phyloP scores from a whole-genome alignment of 179 eudicot species.

The Spinacia oleracea region DNA sequence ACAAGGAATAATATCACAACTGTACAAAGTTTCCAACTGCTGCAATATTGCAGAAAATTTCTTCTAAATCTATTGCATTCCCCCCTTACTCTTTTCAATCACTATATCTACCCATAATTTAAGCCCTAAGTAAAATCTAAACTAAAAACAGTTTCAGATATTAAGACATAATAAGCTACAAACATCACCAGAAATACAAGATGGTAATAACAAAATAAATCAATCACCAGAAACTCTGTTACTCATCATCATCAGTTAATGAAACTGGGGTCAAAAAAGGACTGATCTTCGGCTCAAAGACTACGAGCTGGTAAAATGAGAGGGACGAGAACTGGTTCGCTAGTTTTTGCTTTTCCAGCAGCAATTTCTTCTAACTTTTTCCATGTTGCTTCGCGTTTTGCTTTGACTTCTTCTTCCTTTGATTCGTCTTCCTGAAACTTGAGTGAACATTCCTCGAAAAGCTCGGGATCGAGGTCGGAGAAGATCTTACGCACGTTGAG shows the following conservation, averaged over 20 bases:
- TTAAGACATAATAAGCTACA: slow-evolving; percentile 30
- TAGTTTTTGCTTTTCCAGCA: slow-evolving; percentile 40
- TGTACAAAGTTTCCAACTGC: slow-evolving; percentile 34
- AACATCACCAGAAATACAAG: slow-evolving; percentile 11
- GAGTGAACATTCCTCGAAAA: slow-evolving; percentile 54
- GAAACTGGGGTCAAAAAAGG: slow-evolving; percentile 18
- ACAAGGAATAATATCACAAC: slow-evolving; percentile 32
- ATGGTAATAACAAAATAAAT: slow-evolving; percentile 22
- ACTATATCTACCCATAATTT: slow-evolving; percentile 30
- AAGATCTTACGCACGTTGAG: slow-evolving; percentile 59
- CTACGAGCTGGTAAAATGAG: slow-evolving; percentile 35
- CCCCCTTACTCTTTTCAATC: slow-evolving; percentile 23
- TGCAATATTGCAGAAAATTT: slow-evolving; percentile 26
- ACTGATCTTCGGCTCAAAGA: slow-evolving; percentile 17
- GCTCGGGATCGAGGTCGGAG: slow-evolving; percentile 63
- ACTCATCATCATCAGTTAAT: slow-evolving; percentile 26
- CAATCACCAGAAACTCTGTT: slow-evolving; percentile 19
- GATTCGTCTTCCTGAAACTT: slow-evolving; percentile 64
- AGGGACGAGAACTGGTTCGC: slow-evolving; percentile 49
- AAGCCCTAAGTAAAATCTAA: slow-evolving; percentile 31
- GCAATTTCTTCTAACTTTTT: slow-evolving; percentile 59
- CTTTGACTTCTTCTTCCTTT: slow-evolving; percentile 47
- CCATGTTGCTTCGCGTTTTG: slow-evolving; percentile 59
- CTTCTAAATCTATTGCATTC: slow-evolving; percentile 27
- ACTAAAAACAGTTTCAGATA: slow-evolving; percentile 23